Evolutionary conservation across 108 stramenopile species (phyloP).

Genomic region (Skeletonema marinoi): DNA sequence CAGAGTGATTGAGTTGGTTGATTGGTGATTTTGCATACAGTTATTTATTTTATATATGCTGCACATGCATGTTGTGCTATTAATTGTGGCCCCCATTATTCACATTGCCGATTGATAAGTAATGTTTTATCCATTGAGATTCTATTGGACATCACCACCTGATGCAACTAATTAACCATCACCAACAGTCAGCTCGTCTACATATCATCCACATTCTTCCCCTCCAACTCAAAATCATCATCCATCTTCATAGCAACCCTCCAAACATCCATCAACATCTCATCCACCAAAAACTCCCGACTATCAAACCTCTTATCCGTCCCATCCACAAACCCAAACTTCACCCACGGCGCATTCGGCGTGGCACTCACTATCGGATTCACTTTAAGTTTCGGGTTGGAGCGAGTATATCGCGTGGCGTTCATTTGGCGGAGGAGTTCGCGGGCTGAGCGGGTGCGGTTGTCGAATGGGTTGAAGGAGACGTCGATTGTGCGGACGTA

Average conservation of each 20-base stretch:
- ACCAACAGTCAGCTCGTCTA: neutral
- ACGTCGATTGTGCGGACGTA: slow-evolving; percentile 71
- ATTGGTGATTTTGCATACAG: neutral
- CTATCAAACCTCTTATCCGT: slow-evolving; percentile 61
- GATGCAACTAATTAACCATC: neutral
- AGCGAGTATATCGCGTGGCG: slow-evolving; percentile 47
- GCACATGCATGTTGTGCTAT: neutral
- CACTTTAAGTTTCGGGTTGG: slow-evolving; percentile 74
- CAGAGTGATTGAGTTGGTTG: neutral
- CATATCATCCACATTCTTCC: slow-evolving; percentile 62
- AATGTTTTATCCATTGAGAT: too few relatives aligned
- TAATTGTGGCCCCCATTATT: neutral
- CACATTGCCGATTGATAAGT: neutral
- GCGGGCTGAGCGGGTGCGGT: slow-evolving; percentile 67
- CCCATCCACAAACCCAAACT: slow-evolving; percentile 73
- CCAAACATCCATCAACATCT: slow-evolving; percentile 72
- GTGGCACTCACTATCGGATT: slow-evolving; percentile 52
- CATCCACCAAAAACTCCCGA: slow-evolving; percentile 53
- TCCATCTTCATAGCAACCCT: slow-evolving; percentile 62
- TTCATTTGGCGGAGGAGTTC: slow-evolving; percentile 78
- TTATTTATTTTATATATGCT: neutral
- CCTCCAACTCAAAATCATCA: slow-evolving; percentile 64
- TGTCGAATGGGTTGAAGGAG: slow-evolving; percentile 79
- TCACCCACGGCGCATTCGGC: slow-evolving; percentile 59
- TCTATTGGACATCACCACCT: too few relatives aligned